Conservation (phyloP, 345 rosid genomes). For the Ricinus communis region DNA sequence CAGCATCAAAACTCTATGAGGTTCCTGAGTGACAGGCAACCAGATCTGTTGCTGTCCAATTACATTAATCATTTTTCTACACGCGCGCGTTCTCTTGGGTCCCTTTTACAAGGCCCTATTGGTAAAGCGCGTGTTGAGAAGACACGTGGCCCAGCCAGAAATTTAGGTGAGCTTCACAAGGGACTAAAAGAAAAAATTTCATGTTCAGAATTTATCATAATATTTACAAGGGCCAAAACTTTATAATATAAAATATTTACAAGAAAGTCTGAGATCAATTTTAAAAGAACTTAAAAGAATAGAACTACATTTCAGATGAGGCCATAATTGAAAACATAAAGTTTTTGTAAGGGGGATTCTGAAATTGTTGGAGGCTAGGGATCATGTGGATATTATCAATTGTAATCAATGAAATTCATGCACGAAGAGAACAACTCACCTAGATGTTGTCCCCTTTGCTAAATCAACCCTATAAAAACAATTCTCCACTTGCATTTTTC, state of each 20-base stretch:
- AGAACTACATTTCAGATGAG: too few relatives aligned
- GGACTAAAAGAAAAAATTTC: too few relatives aligned
- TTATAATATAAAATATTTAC: too few relatives aligned
- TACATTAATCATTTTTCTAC: neutral
- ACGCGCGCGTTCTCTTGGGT: constrained; percentile 19
- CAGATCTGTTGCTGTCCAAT: constrained; percentile 33
- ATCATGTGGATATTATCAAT: constrained; percentile 1
- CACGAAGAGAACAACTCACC: constrained; percentile 28
- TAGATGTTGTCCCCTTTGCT: constrained; percentile 9
- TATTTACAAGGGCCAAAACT: too few relatives aligned
- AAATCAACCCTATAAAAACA: constrained; percentile 36
- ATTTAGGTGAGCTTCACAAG: too few relatives aligned
- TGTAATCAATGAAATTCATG: constrained; percentile 27
- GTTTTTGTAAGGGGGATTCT: too few relatives aligned
- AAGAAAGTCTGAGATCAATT: too few relatives aligned
- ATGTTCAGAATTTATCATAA: too few relatives aligned
- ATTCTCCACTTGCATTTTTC: constrained; percentile 22
- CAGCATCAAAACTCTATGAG: constrained; percentile 34
- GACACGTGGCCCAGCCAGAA: too few relatives aligned
- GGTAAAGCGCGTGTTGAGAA: constrained; percentile 18
- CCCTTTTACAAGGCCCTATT: neutral
- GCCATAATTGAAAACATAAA: too few relatives aligned
- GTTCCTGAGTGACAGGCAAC: constrained; percentile 42
- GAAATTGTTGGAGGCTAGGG: too few relatives aligned
- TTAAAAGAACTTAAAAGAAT: too few relatives aligned